Percentiles rank a stretch among this genome's conserved stretches.
phyloP scores from a whole-genome alignment of 2,329 filamentous ascomycete species.

The Kalmusia sp. region DNA sequence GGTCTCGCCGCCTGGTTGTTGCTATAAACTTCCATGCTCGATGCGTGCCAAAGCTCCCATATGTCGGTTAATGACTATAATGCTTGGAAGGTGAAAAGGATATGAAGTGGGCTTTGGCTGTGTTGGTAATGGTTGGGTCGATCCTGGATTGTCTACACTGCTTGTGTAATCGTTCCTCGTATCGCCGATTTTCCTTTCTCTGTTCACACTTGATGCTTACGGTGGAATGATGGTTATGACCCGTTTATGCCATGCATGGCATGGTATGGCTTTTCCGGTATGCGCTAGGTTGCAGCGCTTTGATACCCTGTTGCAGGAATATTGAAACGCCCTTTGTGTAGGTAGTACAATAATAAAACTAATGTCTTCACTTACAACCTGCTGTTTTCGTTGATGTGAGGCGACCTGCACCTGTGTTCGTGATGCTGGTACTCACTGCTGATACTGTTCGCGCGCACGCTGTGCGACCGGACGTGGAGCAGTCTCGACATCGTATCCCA shows the following conservation, averaged over 20 bases:
- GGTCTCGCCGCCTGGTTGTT: constrained; percentile 46
- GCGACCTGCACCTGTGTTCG: no score
- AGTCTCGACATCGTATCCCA: no score
- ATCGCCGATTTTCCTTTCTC: constrained; percentile 20
- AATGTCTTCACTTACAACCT: constrained; percentile 7
- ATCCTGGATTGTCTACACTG: constrained; percentile 19
- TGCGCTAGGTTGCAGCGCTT: constrained; percentile 29
- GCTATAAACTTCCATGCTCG: constrained; percentile 38
- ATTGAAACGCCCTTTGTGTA: constrained; percentile 11
- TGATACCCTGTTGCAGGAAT: constrained; percentile 39
- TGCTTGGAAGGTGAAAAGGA: constrained; percentile 21
- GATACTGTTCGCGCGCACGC: no score
- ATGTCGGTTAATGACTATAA: constrained; percentile 44
- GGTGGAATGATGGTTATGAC: constrained; percentile 34
- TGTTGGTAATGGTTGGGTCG: constrained; percentile 20
- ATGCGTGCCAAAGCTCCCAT: constrained; percentile 24
- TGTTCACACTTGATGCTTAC: constrained; percentile 19
- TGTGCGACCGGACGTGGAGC: no score
- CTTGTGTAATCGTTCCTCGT: constrained; percentile 12
- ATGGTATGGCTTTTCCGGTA: constrained; percentile 22
- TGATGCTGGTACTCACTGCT: no score
- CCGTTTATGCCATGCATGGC: constrained; percentile 25
- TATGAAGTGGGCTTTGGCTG: constrained; percentile 31
- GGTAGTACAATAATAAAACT: constrained; percentile 32
- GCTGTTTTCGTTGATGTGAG: no score